Evolutionary conservation across 768 basidiomycete genomes (phyloP).

Genomic region (Auricularia sp.): DNA sequence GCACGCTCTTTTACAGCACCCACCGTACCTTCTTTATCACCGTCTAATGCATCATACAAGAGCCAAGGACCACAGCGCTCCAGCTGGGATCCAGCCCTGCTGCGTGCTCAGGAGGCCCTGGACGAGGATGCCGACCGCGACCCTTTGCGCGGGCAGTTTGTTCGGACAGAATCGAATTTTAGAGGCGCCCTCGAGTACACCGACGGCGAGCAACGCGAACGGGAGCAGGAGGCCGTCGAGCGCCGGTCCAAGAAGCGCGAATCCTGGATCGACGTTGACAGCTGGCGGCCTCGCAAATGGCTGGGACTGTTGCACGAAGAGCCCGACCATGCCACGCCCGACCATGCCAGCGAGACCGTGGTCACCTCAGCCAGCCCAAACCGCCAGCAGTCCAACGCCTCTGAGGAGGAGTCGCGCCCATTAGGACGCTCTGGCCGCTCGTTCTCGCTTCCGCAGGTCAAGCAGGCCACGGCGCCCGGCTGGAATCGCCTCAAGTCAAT

Average conservation of each 20-base stretch:
- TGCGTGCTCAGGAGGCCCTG: neutral
- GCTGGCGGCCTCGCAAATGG: slow-evolving; percentile 46
- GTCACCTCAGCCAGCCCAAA: neutral
- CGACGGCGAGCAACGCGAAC: slow-evolving; percentile 26
- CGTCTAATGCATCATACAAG: neutral
- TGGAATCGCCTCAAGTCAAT: slow-evolving; percentile 63
- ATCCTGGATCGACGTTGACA: slow-evolving; percentile 18
- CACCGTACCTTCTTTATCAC: neutral
- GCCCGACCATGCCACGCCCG: slow-evolving; percentile 6
- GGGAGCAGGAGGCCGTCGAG: slow-evolving; percentile 33
- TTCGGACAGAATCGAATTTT: slow-evolving; percentile 36
- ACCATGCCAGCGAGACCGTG: neutral
- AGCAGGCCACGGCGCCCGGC: slow-evolving; percentile 25
- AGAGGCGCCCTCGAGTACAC: slow-evolving; percentile 51
- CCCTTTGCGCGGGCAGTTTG: slow-evolving; percentile 21
- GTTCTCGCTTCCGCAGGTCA: slow-evolving; percentile 21
- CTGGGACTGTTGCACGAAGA: slow-evolving; percentile 21
- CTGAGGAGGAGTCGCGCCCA: slow-evolving; percentile 3
- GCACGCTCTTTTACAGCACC: neutral
- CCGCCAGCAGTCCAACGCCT: neutral
- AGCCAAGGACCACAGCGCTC: neutral
- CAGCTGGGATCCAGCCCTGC: neutral
- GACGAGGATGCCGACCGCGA: slow-evolving; percentile 19
- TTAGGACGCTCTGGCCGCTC: slow-evolving; percentile 14
- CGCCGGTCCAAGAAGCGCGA: slow-evolving; percentile 48